Evolutionary conservation across 2,329 filamentous ascomycete genomes (phyloP).

Genomic region (Penicillium sp.): DNA sequence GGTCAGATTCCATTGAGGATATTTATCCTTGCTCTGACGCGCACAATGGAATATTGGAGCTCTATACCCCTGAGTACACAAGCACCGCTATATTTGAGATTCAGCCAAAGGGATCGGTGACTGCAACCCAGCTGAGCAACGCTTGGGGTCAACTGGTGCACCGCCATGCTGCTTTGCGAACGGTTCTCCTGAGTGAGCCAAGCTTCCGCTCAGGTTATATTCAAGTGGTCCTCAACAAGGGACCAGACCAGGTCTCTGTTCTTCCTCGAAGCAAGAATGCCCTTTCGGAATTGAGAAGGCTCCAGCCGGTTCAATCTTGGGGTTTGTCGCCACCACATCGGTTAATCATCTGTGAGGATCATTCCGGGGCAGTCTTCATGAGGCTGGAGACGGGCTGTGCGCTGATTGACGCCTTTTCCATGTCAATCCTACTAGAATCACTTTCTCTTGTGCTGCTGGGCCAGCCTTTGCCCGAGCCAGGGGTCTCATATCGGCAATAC

Average conservation of each 20-base stretch:
- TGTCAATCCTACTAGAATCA: constrained; percentile 1
- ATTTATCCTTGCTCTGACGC: constrained; percentile 6
- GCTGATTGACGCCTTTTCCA: constrained; percentile 5
- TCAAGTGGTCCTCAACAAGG: background rate
- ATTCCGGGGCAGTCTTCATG: background rate
- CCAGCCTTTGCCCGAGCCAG: background rate
- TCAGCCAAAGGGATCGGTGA: background rate
- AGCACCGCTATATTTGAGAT: background rate
- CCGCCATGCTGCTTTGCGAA: constrained; percentile 3
- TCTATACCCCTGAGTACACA: constrained; percentile 4
- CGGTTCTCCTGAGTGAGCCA: background rate
- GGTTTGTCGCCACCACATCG: constrained; percentile 1
- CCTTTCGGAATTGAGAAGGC: background rate
- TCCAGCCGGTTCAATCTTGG: constrained; percentile 1
- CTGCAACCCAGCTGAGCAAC: background rate
- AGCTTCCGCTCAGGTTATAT: background rate
- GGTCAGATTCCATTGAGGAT: background rate
- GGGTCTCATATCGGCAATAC: background rate
- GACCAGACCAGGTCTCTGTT: background rate
- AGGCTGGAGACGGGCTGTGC: constrained; percentile 2
- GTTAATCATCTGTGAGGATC: background rate
- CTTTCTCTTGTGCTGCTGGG: constrained; percentile 1
- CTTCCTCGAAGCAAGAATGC: background rate
- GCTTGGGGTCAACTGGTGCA: constrained; percentile 1
- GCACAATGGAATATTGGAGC: constrained; percentile 6